These are phyloP conservation scores for Coemansia brasiliensis DNA, from an alignment of 192 early-diverging fungal genomes.

Conservation along the genomic window DNA sequence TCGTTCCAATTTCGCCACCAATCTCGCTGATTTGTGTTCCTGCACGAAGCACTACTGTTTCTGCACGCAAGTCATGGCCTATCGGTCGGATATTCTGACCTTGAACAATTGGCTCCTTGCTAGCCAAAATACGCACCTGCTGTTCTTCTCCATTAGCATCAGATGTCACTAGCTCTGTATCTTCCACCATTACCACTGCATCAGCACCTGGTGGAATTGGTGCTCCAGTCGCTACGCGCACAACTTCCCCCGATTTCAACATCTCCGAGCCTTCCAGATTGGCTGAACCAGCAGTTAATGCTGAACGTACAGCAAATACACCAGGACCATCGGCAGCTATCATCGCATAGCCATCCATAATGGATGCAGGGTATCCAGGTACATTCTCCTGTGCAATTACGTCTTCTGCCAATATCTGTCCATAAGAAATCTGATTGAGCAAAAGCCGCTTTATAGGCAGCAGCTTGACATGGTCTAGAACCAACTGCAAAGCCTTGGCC, in stretches of 20 bases:
- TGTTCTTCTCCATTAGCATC: slow-evolving; percentile 56
- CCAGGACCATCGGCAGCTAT: slow-evolving; percentile 81
- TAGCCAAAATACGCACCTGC: slow-evolving; percentile 25
- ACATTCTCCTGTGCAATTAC: slow-evolving; percentile 72
- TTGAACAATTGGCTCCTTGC: background rate
- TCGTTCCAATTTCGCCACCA: slow-evolving; percentile 82
- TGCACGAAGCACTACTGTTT: slow-evolving; percentile 59
- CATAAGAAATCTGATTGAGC: slow-evolving; percentile 38
- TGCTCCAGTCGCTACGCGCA: slow-evolving; percentile 86
- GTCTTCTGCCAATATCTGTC: slow-evolving; percentile 74
- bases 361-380: slow-evolving; percentile 82
- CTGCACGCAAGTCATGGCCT: slow-evolving; percentile 71
- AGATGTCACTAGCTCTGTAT: slow-evolving; percentile 67
- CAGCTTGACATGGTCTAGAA: slow-evolving; percentile 43
- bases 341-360: slow-evolving; percentile 95
- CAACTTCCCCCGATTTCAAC: slow-evolving; percentile 64
- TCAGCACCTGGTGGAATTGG: slow-evolving; percentile 78
- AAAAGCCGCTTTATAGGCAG: slow-evolving; percentile 19
- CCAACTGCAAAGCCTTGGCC: slow-evolving; percentile 62
- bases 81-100: slow-evolving; percentile 80
- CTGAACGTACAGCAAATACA: slow-evolving; percentile 64
- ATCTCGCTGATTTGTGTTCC: slow-evolving; percentile 64
- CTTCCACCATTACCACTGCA: slow-evolving; percentile 97
- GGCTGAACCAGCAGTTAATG: slow-evolving; percentile 59
- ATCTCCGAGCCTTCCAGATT: background rate